Evolutionary conservation across 1,284 basidiomycete genomes (phyloP).

Genomic region (Laetiporus sulphureus): DNA sequence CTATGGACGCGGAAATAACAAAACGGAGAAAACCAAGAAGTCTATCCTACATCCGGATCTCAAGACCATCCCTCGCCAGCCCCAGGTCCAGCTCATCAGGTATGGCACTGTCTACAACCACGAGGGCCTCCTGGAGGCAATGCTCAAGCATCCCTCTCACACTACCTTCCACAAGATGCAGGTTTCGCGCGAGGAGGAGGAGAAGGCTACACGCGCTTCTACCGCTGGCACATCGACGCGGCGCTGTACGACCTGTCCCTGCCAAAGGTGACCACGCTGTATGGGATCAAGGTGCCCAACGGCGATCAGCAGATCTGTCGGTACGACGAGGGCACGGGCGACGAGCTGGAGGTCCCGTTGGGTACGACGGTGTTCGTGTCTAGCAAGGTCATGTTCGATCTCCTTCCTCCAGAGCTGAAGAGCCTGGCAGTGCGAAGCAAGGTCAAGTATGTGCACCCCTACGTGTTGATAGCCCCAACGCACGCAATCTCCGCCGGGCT

Average conservation of each 20-base stretch:
- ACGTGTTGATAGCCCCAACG: constrained; percentile 81
- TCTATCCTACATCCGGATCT: constrained; percentile 81
- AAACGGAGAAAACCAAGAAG: constrained; percentile 62
- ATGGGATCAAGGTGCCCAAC: constrained; percentile 70
- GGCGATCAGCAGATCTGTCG: constrained; percentile 64
- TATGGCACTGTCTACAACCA: constrained; percentile 70
- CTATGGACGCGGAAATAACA: constrained; percentile 84
- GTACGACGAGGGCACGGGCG: constrained; percentile 88
- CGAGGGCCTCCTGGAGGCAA: constrained; percentile 69
- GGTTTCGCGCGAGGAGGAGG: constrained; percentile 75
- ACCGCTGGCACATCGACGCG: constrained; percentile 93
- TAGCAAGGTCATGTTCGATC: constrained; percentile 82
- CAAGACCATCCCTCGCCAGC: constrained; percentile 80
- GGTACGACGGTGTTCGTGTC: constrained; percentile 83
- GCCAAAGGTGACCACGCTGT: constrained; percentile 87
- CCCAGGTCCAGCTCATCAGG: constrained; percentile 84
- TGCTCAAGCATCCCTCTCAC: constrained; percentile 79
- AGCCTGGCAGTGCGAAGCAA: constrained; percentile 75
- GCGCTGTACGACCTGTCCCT: constrained; percentile 83
- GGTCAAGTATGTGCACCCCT: constrained; percentile 72
- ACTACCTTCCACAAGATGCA: constrained; percentile 84
- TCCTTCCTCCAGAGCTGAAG: constrained; percentile 71
- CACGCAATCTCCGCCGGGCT: constrained; percentile 68
- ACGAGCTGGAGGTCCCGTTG: constrained; percentile 76
- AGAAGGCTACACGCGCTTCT: constrained; percentile 74